These are phyloP conservation scores for Apiospora saccharicola DNA, from an alignment of 2,329 filamentous ascomycete species.

Conservation along the genomic window DNA sequence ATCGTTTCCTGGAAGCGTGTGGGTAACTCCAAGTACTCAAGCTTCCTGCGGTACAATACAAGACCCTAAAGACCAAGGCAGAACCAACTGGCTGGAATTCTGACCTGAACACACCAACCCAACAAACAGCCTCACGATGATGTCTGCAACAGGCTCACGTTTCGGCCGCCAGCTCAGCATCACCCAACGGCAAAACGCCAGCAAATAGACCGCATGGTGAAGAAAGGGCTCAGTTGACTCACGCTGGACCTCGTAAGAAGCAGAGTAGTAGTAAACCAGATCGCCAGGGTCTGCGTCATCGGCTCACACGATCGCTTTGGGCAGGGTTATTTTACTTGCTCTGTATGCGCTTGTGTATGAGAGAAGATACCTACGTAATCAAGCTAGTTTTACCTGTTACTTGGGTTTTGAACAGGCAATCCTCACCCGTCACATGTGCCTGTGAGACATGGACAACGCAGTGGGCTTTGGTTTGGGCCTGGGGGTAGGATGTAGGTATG, in stretches of 20 bases:
- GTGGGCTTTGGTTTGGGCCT: not conserved
- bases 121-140: constrained; percentile 20
- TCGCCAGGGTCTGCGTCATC: constrained; percentile 26
- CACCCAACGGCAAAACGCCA: constrained; percentile 9
- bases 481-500: not conserved
- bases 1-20: not conserved
- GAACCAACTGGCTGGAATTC: constrained; percentile 6
- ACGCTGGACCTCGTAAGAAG: not conserved
- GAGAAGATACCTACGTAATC: not conserved
- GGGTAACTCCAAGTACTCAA: not conserved
- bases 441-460: constrained; percentile 15
- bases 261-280: not conserved
- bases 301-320: constrained; percentile 13
- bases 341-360: not conserved
- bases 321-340: constrained; percentile 3
- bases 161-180: constrained; percentile 21
- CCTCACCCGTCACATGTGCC: constrained; percentile 5
- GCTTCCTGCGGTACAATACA: not conserved
- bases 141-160: constrained; percentile 13
- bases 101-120: constrained; percentile 21
- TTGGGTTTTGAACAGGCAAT: not conserved
- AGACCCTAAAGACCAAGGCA: not conserved
- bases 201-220: constrained; percentile 11
- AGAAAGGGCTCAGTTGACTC: constrained; percentile 26
- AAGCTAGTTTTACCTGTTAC: constrained; percentile 1